Evolutionary conservation across 306 rosid species (phyloP).

Genomic region (Medicago lupulina): DNA sequence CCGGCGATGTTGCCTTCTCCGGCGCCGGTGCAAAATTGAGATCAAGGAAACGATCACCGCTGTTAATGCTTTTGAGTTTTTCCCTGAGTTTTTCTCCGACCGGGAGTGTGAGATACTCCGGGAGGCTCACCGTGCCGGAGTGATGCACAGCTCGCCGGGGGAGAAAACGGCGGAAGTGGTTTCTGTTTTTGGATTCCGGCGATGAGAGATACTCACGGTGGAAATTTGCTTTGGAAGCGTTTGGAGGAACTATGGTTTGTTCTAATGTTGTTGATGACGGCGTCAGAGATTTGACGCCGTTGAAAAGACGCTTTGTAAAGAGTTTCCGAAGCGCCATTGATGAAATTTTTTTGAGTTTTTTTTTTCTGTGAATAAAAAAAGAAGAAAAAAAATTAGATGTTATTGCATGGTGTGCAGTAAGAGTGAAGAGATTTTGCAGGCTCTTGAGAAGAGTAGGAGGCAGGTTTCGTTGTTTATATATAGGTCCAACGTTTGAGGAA

Average conservation of each 20-base stretch:
- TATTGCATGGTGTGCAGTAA: not conserved
- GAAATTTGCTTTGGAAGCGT: conserved; percentile 40
- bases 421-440: conserved; percentile 1
- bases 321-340: conserved; percentile 75
- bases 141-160: conserved; percentile 51
- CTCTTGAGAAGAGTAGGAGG: not conserved
- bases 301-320: conserved; percentile 48
- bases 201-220: conserved; percentile 52
- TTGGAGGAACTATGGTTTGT: conserved; percentile 28
- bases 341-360: not conserved
- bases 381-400: not conserved
- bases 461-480: conserved; percentile 30
- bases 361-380: not conserved
- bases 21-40: not conserved
- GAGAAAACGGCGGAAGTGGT: conserved; percentile 60
- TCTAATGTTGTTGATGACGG: conserved; percentile 24
- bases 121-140: conserved; percentile 50
- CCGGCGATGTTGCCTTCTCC: not conserved
- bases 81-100: conserved; percentile 64
- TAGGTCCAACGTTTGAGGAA: conserved; percentile 45
- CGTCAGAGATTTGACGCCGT: conserved; percentile 34
- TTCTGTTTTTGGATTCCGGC: conserved; percentile 41
- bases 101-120: conserved; percentile 62
- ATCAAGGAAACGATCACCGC: conserved; percentile 7
- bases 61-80: conserved; percentile 46